A percentile compares a stretch with the other conserved stretches of the same genome.
Evolutionary conservation across 169 alveolate genomes (phyloP).

Genomic region (Ichthyophthirius multifiliis): DNA sequence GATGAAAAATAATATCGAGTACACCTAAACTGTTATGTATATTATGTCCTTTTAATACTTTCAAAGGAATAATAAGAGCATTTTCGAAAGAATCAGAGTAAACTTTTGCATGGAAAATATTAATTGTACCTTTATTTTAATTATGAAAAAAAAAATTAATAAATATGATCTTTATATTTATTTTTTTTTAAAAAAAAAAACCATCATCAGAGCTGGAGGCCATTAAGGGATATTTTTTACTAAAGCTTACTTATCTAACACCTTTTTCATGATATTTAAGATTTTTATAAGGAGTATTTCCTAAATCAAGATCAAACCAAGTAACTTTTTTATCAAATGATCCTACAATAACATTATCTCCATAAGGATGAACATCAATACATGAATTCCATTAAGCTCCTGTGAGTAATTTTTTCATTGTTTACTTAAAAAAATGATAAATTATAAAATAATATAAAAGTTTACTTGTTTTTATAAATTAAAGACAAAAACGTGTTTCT

Average conservation of each 20-base stretch:
- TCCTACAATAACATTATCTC: conserved; percentile 87
- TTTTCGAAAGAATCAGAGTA: conserved; percentile 70
- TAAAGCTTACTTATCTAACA: conserved; percentile 68
- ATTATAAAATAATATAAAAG: too few relatives aligned
- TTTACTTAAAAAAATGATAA: too few relatives aligned
- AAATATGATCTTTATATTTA: background rate
- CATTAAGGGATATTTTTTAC: conserved; percentile 74
- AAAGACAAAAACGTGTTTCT: conserved; percentile 76
- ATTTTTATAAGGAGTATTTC: conserved; percentile 81
- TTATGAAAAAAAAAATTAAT: background rate
- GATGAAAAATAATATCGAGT: conserved; percentile 82
- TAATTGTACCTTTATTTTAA: conserved; percentile 68
- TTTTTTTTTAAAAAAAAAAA: background rate
- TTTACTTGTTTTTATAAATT: conserved; percentile 77
- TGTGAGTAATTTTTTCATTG: conserved; percentile 71
- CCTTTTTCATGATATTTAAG: conserved; percentile 84
- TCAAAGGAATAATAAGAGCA: conserved; percentile 87
- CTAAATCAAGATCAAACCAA: conserved; percentile 89
- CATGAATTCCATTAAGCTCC: conserved; percentile 79
- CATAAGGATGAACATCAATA: conserved; percentile 82
- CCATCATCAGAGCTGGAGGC: conserved; percentile 82
- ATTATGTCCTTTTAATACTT: conserved; percentile 68
- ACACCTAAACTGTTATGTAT: conserved; percentile 49
- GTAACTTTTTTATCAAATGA: conserved; percentile 84
- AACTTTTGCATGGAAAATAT: conserved; percentile 86